Base-by-base conservation (phyloP, 257 asterid genomes). In the Gentiana dahurica region DNA sequence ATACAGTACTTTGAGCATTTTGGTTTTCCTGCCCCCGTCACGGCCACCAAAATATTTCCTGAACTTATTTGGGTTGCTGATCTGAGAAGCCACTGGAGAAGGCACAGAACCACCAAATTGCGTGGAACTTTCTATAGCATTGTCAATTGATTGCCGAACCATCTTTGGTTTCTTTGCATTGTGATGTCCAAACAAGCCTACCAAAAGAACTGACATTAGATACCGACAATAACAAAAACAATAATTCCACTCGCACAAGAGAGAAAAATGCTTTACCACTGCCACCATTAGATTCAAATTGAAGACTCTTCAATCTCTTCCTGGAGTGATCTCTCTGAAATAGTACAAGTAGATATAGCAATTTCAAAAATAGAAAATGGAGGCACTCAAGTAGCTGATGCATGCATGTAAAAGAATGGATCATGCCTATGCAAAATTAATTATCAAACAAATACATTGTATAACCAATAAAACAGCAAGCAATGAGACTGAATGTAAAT, bases 41-140 rank as follows among this genome's bases (percentile, higher is more conserved):
- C 95, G 83, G 45, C 94, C 87, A 62, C 89, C 86, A 67, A 82
- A 78, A 81, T 83, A 72, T 76, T 75, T 93, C 12, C 76, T 66
- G 55, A 91, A 71, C 74, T 86, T 82, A 69, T 74, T 84, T 65
- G 87, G 89, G 72, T 79, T 89, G 72, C 97, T 84, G 70, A 83
- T 73, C 71, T 86, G 97, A 68, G 99, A 83, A 72, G 89, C 87
- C 39, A 61, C 89, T 36, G 99, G 96, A 53, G 97, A 82, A 72
- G 95, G 91, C 66, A 72, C 75, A 63, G 95, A 75, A 15, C 84
- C 89, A 58, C 77, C 79, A 66, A 62, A 64, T 54, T 89, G 83
- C 46, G 74, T 67, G 54, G 78, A 51, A 73, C 79, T 81, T 71
- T 92, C 94, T 71, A 71, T 80, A 68, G 89, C 73, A 73, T 65